Evolutionary conservation across 176 grass and related monocot species (phyloP).

Genomic region (Carex scoparia): DNA sequence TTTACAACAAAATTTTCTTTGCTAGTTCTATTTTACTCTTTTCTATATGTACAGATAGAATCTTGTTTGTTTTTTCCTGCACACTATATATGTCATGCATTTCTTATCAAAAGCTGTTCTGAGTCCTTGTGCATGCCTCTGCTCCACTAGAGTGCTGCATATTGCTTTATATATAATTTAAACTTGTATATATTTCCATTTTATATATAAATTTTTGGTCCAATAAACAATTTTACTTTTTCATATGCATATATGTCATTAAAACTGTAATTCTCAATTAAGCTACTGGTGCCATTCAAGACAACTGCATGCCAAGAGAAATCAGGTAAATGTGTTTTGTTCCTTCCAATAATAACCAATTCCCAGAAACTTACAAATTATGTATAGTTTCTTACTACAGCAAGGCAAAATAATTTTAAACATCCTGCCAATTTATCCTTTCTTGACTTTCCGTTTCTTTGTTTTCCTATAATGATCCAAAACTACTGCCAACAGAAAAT

Average conservation of each 20-base stretch:
- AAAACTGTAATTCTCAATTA: neutral
- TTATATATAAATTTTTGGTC: neutral
- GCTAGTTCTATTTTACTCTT: neutral
- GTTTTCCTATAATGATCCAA: too few relatives aligned
- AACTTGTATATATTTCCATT: neutral
- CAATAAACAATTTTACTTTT: neutral
- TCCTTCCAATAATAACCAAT: too few relatives aligned
- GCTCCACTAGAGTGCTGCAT: neutral
- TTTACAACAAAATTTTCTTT: neutral
- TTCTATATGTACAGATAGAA: neutral
- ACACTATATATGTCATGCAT: neutral
- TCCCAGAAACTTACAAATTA: too few relatives aligned
- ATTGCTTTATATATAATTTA: neutral
- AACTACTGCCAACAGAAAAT: too few relatives aligned
- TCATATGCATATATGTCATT: neutral
- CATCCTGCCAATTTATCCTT: too few relatives aligned
- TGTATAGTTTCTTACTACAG: too few relatives aligned
- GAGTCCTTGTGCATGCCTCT: conserved; percentile 19
- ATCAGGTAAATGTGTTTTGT: too few relatives aligned
- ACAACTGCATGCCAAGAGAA: too few relatives aligned
- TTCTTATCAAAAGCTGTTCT: neutral
- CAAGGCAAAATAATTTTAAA: too few relatives aligned
- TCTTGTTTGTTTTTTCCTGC: neutral
- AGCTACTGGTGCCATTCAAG: too few relatives aligned
- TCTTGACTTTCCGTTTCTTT: too few relatives aligned